Base-by-base conservation (phyloP, 225 moss, liverwort and hornwort species). In the Lunularia cruciata region DNA sequence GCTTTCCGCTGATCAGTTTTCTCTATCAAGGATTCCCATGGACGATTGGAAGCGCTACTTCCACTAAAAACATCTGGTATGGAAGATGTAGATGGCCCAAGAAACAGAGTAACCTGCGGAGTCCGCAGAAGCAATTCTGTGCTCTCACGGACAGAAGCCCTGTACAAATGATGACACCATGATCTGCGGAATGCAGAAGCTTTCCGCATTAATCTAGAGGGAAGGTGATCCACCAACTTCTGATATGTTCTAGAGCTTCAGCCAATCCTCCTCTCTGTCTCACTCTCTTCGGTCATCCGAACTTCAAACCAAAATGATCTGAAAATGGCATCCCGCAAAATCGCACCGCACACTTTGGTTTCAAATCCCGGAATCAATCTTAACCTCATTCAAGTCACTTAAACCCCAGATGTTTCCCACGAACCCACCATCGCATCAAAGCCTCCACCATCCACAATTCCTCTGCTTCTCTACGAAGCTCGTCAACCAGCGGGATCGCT, bases 151-250 rank as follows among this genome's bases (percentile, higher is more conserved):
- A 55, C 46, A 71, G 68, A 75, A 42, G 48, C 58, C 58, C 68
- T 68, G 31, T 68, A 75, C 57, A 83, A 63, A 16, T 78, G 74
- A 18, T 75, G 71, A 8, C 57, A 75, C 82, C 82, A 78, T 47
- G 82, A 75, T 69, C 72, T 57, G 43, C 75, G 75, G 75, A 83
- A 56, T 22, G 67, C 39, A 72, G 74, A 78, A 75, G 68, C 78
- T 58, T 78, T 78, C 78, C 68, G 75, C 82, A 83, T 78, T 83
- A 78, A 78, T 67, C 66, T 51, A n/a, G 70, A 73, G 63, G 57
- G 70, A 52, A 68, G 33, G 64, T 65, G 33, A 42, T n/a, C 18
- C 60, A 28, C 63, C 63, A 5, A 63, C 43, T 18, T 46, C 45
- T 43, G 38, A 27, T 36, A 15, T 46, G 28, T 11, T 45, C 4